Base-by-base conservation (phyloP, 2,329 filamentous ascomycete species). In the Verticillium klebahnii region DNA sequence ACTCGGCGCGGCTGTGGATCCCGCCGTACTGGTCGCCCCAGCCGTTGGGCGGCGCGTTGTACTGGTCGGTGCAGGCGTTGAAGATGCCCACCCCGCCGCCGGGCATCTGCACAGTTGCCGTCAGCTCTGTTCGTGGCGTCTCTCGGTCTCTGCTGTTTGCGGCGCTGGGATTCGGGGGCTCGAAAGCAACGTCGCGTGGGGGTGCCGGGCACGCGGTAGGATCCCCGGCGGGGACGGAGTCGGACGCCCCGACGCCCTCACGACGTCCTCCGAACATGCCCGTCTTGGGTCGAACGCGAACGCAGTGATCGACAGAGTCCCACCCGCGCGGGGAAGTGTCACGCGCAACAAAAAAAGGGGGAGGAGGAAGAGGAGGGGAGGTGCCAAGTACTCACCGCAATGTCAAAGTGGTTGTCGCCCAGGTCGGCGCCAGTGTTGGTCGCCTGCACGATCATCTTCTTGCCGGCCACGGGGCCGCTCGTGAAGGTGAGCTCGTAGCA, bases 401-500 rank as follows among this genome's bases (percentile, higher is more conserved):
- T 69, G 71, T 85, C 82, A 69, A 85, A 86, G 65, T 85, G 83
- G 64, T 84, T 84, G 58, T 76, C 70, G 4, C 78, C 78, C 61
- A 86, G 70, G 66, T 86, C 83, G 12, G 75, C 78, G 4, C 83
- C 84, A 17, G 83, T 87, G 68, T 87, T 87, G 17, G 81, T 84
- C 11, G 83, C 83, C 73, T 87, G 85, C 36, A 87, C 80, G 50
- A 87, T 77, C 79, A 87, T 81, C 69, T 78, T 85, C 76, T 87
- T 86, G 58, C 84, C 83, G 54, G 71, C 67, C 19, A 85, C 76
- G 1, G 80, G 71, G 6, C 80, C 81, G 69, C 78, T 80, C 12
- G 83, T 86, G 69, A 88, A 86, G 14, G 83, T 85, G 61, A 88
- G 74, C 72, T 86, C 81, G 71, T 86, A 87, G 74, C 85, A 87